Conservation (phyloP, 768 basidiomycete genomes). For the Tulasnella sp. region DNA sequence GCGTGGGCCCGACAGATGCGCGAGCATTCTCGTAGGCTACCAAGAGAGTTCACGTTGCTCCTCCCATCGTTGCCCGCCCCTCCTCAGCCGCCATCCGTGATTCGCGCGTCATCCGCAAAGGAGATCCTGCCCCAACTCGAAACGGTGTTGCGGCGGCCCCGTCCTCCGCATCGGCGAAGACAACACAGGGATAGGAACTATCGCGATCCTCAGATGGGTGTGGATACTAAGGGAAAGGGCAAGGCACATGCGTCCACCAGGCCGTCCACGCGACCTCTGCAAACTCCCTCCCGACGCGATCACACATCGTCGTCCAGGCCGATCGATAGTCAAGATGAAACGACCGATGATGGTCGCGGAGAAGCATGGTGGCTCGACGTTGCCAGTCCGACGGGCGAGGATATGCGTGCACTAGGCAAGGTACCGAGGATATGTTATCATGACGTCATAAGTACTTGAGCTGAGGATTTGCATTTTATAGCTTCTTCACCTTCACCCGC, state of each 20-base stretch:
- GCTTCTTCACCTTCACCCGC: slow-evolving; percentile 80
- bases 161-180: background rate
- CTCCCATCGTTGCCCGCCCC: slow-evolving; percentile 34
- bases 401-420: slow-evolving; percentile 78
- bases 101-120: slow-evolving; percentile 39
- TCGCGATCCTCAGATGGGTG: too few species aligned
- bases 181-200: background rate
- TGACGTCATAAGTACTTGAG: background rate
- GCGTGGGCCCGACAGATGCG: slow-evolving; percentile 40
- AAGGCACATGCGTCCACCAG: background rate
- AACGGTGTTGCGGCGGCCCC: slow-evolving; percentile 25
- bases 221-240: slow-evolving; percentile 38
- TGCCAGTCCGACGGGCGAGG: slow-evolving; percentile 76
- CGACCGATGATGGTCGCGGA: slow-evolving; percentile 18
- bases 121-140: slow-evolving; percentile 43
- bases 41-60: slow-evolving; percentile 57
- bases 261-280: background rate
- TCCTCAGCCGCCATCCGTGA: slow-evolving; percentile 24
- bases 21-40: slow-evolving; percentile 46
- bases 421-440: too few species aligned
- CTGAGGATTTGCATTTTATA: slow-evolving; percentile 25
- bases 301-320: slow-evolving; percentile 15
- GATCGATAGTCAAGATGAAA: slow-evolving; percentile 8
- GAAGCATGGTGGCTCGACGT: slow-evolving; percentile 82
- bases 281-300: background rate